Conservation (phyloP, 2,329 filamentous ascomycete genomes). For the Pseudogymnoascus sp. region DNA sequence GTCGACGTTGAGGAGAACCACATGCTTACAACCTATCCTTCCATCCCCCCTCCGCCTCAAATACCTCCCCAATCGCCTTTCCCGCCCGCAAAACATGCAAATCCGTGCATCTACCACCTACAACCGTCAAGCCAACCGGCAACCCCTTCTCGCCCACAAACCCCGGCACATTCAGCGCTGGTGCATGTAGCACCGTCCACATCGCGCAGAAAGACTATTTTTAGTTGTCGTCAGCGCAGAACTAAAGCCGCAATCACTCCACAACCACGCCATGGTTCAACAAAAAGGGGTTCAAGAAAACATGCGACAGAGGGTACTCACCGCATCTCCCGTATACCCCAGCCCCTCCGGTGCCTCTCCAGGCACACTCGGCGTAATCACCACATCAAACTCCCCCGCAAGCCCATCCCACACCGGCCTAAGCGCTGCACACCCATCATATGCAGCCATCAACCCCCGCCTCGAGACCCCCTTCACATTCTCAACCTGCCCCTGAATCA, state of each 20-base stretch:
- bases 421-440: slow-evolving; percentile 47
- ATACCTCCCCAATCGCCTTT: slow-evolving; percentile 35
- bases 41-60: slow-evolving; percentile 34
- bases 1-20: not conserved
- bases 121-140: slow-evolving; percentile 52
- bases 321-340: slow-evolving; percentile 46
- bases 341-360: slow-evolving; percentile 53
- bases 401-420: slow-evolving; percentile 49
- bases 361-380: slow-evolving; percentile 50
- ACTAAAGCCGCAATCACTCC: not conserved
- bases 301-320: slow-evolving; percentile 24
- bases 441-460: slow-evolving; percentile 44
- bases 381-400: slow-evolving; percentile 43
- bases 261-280: not conserved
- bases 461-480: slow-evolving; percentile 38
- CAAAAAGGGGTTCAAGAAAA: not conserved
- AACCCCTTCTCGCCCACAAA: slow-evolving; percentile 50
- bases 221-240: not conserved
- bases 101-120: slow-evolving; percentile 41
- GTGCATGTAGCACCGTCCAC: slow-evolving; percentile 45
- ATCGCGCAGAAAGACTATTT: slow-evolving; percentile 25
- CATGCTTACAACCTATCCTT: slow-evolving; percentile 19
- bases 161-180: slow-evolving; percentile 57
- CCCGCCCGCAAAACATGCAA: slow-evolving; percentile 35
- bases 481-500: slow-evolving; percentile 45